A percentile compares a stretch with the other conserved stretches of the same genome.
These are phyloP conservation scores for Colletotrichum gloeosporioides DNA, from an alignment of 2,329 filamentous ascomycete species.

Conservation along the genomic window DNA sequence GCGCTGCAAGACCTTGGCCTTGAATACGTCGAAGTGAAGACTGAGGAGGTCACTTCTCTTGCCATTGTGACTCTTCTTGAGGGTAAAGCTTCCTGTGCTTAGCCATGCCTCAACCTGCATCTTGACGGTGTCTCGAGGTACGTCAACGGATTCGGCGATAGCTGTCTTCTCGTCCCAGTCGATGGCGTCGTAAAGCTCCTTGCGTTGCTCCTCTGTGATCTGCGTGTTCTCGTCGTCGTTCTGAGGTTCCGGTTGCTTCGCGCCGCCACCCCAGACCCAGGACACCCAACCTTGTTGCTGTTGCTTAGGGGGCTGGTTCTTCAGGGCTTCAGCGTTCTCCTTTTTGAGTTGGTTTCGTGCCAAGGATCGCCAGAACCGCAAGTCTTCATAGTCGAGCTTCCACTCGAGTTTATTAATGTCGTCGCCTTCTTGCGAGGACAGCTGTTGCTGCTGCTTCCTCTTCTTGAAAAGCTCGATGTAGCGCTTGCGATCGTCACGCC, in stretches of 20 bases:
- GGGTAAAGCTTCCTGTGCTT: slow-evolving; percentile 94
- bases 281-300: slow-evolving; percentile 86
- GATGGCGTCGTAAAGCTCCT: slow-evolving; percentile 96
- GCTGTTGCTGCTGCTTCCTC: slow-evolving; percentile 76
- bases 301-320: slow-evolving; percentile 56
- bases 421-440: slow-evolving; percentile 72
- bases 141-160: slow-evolving; percentile 84
- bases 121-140: slow-evolving; percentile 90
- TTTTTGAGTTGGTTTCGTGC: slow-evolving; percentile 94
- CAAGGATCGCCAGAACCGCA: slow-evolving; percentile 95
- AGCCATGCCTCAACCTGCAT: slow-evolving; percentile 91
- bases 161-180: slow-evolving; percentile 98
- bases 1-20: slow-evolving; percentile 85
- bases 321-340: slow-evolving; percentile 90
- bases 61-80: slow-evolving; percentile 85
- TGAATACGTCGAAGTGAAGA: slow-evolving; percentile 93
- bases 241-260: slow-evolving; percentile 67
- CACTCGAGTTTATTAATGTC: slow-evolving; percentile 80
- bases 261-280: slow-evolving; percentile 81
- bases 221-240: slow-evolving; percentile 74
- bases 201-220: slow-evolving; percentile 94
- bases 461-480: slow-evolving; percentile 99
- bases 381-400: slow-evolving; percentile 91
- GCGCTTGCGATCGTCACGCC: slow-evolving; percentile 83
- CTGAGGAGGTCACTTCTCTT: slow-evolving; percentile 82